Evolutionary conservation across 2,329 filamentous ascomycete genomes (phyloP).

Genomic region (Parasarocladium wereldwijsianum): DNA sequence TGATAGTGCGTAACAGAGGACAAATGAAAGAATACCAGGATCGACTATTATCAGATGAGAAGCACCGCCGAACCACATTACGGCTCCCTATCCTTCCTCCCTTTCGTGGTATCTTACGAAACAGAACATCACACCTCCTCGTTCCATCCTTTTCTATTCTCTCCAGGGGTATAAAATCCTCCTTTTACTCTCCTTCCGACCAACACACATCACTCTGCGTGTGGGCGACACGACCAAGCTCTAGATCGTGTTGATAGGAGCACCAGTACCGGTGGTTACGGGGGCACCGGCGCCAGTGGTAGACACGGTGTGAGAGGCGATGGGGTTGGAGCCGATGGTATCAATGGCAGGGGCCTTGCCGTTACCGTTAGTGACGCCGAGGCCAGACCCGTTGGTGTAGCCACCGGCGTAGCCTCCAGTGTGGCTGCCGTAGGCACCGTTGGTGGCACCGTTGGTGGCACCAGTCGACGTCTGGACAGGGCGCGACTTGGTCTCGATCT

Average conservation of each 20-base stretch:
- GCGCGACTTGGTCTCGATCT: conserved; percentile 30
- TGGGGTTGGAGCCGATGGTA: conserved; percentile 7
- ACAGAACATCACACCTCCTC: not conserved
- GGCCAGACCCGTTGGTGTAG: conserved; percentile 6
- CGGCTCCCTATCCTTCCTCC: too few relatives aligned
- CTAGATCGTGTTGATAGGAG: conserved; percentile 3
- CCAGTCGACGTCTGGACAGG: conserved; percentile 7
- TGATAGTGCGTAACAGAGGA: not conserved
- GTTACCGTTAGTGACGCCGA: conserved; percentile 11
- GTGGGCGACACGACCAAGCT: too few relatives aligned
- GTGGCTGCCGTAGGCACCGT: conserved; percentile 6
- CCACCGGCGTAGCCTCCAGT: conserved; percentile 6
- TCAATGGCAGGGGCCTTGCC: conserved; percentile 2
- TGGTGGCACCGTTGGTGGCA: conserved; percentile 6
- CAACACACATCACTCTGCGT: too few relatives aligned
- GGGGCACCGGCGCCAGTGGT: conserved; percentile 5
- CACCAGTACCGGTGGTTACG: not conserved
- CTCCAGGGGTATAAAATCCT: conserved; percentile 2
- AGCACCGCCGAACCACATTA: too few relatives aligned
- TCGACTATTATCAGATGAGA: too few relatives aligned
- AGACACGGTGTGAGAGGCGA: conserved; percentile 4
- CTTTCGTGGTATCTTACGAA: not conserved
- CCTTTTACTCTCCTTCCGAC: not conserved
- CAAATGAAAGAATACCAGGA: conserved; percentile 1
- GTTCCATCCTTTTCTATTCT: conserved; percentile 1